These are phyloP conservation scores for Aspergillus felis DNA, from an alignment of 2,329 filamentous ascomycete species.

Conservation along the genomic window DNA sequence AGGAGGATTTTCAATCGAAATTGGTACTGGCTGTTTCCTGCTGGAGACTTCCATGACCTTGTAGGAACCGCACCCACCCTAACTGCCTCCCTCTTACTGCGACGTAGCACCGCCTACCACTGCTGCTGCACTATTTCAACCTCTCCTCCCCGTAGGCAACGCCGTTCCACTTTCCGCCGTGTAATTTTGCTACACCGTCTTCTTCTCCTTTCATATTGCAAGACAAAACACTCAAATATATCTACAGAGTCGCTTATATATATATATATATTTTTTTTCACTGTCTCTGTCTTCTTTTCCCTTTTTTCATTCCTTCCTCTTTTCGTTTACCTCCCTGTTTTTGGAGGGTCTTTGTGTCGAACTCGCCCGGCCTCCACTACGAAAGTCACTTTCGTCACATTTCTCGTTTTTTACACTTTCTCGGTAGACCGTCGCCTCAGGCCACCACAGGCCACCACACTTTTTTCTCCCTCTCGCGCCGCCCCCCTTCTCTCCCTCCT, in stretches of 20 bases:
- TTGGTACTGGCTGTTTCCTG: neutral
- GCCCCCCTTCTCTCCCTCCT: constrained; percentile 1
- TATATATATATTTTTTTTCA: no score
- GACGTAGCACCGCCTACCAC: neutral
- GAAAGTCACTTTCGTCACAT: constrained; percentile 20
- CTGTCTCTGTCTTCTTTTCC: neutral
- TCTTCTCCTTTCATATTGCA: constrained; percentile 5
- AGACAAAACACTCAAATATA: constrained; percentile 11
- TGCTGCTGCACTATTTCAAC: constrained; percentile 16
- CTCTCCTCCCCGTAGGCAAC: constrained; percentile 14
- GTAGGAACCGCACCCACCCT: neutral
- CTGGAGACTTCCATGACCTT: neutral
- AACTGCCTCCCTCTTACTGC: neutral
- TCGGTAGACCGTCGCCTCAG: constrained; percentile 13
- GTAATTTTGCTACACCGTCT: constrained; percentile 5
- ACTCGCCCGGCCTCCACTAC: neutral
- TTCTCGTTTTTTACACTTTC: constrained; percentile 1
- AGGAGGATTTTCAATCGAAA: neutral
- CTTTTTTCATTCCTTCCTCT: constrained; percentile 2
- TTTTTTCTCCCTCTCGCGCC: constrained; percentile 15
- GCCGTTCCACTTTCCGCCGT: constrained; percentile 12
- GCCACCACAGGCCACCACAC: constrained; percentile 17
- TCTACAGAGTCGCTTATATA: constrained; percentile 13
- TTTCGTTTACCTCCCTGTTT: constrained; percentile 6
- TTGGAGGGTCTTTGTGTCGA: neutral